Conservation (phyloP, 352 stramenopile genomes). For the Phytophthora citricola region DNA sequence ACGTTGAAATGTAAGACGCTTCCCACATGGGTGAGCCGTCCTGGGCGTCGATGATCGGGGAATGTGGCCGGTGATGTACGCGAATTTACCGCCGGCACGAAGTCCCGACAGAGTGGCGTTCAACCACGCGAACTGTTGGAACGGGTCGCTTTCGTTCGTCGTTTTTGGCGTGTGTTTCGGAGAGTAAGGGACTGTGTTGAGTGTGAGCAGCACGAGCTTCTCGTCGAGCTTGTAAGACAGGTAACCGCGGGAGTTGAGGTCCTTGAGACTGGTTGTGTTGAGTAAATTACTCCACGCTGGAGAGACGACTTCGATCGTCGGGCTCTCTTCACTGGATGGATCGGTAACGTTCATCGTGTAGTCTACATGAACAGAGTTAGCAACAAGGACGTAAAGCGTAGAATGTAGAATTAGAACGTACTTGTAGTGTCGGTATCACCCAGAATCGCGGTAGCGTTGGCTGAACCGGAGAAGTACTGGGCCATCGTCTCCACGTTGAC, state of each 20-base stretch:
- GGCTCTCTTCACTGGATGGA: slow-evolving; percentile 47
- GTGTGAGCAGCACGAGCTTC: slow-evolving; percentile 66
- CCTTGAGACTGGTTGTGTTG: slow-evolving; percentile 49
- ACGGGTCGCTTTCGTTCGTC: slow-evolving; percentile 75
- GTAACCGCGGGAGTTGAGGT: slow-evolving; percentile 63
- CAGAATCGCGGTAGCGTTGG: slow-evolving; percentile 59
- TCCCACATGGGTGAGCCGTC: slow-evolving; percentile 88
- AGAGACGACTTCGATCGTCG: slow-evolving; percentile 61
- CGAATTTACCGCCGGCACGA: slow-evolving; percentile 47
- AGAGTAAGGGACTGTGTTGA: slow-evolving; percentile 86
- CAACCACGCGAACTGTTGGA: slow-evolving; percentile 91
- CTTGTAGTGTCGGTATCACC: slow-evolving; percentile 65
- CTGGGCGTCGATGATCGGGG: slow-evolving; percentile 91
- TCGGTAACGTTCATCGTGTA: slow-evolving; percentile 80
- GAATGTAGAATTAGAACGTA: slow-evolving; percentile 24
- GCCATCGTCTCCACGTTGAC: slow-evolving; percentile 65
- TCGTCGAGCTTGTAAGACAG: slow-evolving; percentile 63
- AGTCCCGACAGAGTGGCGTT: slow-evolving; percentile 61
- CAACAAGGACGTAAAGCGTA: background rate
- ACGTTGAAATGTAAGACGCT: slow-evolving; percentile 78
- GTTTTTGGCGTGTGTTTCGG: slow-evolving; percentile 74
- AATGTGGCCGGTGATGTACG: slow-evolving; percentile 92
- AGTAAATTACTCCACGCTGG: slow-evolving; percentile 56
- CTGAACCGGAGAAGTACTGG: slow-evolving; percentile 50
- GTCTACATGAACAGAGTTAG: slow-evolving; percentile 34